Evolutionary conservation across 805 yeast genomes (phyloP), one percentile per base, ranked within the genome.

Genomic region (Saturnispora sekii): DNA sequence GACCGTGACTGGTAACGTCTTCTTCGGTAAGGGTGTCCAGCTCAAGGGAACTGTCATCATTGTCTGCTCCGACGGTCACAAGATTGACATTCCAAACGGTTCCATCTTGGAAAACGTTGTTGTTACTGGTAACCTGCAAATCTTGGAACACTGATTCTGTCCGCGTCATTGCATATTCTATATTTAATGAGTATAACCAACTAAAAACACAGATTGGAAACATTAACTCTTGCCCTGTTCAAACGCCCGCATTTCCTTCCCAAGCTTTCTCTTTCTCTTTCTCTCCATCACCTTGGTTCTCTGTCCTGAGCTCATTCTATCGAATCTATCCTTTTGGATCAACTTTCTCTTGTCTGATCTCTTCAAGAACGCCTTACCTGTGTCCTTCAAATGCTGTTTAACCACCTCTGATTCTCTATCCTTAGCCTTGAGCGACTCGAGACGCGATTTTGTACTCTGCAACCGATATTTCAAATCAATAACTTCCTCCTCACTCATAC

Each of bases 1-100:
- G 59, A 93, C 97, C 41, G 89, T 93, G 53, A 93, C 97, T 44
- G 98, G 98, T 67, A 90, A 93, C 61, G 98, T 93, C 38, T 77
- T 68, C 58, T 73, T 93, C 54, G 98, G 98, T 60, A 84, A 84
- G 64, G 79, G 78, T 57, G 95, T 93, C 52, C 81, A 85, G 41
- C 77, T 93, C 61, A 93, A 85, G 73, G 98, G 98, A 53, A 93
- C 97, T 10, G 98, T 93, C 50, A 93, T 93, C 60, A 86, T 93
- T 55, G 97, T 93, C 44, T 90, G 97, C 67, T 88, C 89, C 48
- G 97, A 93, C 60, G 97, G 97, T 50, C 93, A 88, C 63, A 85
- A 79, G 70, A 93, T 93, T 58, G 97, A 93, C 62, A 87, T 93
- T 72, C 98, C 98, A 56, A 89, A 93, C 61, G 98, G 98, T 35